phyloP scores from a whole-genome alignment of 441 rosid species.

The Corymbia calophylla region DNA sequence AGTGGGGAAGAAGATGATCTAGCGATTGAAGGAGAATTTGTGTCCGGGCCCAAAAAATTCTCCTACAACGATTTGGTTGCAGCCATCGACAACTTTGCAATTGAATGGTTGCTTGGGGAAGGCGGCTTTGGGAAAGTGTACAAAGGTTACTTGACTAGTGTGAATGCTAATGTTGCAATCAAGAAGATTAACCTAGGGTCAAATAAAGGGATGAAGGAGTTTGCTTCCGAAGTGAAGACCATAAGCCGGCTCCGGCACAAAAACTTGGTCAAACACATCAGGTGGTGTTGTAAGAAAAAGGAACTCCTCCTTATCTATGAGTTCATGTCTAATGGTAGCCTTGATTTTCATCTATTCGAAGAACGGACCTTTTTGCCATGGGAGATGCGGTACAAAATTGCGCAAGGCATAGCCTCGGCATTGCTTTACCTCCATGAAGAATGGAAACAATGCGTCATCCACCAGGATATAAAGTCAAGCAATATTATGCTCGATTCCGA shows the following conservation, averaged over 20 bases:
- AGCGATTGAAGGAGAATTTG: neutral
- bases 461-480: neutral
- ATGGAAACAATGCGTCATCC: neutral
- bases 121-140: neutral
- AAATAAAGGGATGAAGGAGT: neutral
- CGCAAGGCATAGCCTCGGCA: neutral
- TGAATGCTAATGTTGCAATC: neutral
- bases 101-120: neutral
- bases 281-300: neutral
- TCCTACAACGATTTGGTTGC: fast-evolving
- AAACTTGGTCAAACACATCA: neutral
- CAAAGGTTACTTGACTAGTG: neutral
- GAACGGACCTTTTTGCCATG: neutral
- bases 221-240: neutral
- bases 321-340: neutral
- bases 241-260: neutral
- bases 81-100: fast-evolving
- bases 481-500: neutral
- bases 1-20: neutral
- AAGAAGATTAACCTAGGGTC: neutral
- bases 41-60: neutral
- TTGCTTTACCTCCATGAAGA: neutral
- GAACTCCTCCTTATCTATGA: neutral
- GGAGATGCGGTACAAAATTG: neutral
- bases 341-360: neutral